These are phyloP conservation scores for Allium sativum DNA, from an alignment of 106 monocot species.

Conservation along the genomic window DNA sequence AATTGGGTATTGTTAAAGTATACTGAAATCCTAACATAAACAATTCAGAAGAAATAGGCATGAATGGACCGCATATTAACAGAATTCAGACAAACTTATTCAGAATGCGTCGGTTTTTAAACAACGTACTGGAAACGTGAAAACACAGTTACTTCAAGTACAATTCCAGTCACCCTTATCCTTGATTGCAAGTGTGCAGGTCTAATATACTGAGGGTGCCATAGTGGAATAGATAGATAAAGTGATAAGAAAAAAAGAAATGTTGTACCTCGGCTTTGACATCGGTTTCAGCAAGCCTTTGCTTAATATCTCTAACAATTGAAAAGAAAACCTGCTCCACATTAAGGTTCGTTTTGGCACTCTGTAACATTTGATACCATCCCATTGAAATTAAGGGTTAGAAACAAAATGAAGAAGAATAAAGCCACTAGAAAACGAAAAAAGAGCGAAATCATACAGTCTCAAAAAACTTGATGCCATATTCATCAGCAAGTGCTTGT, in stretches of 20 bases:
- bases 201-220: neutral
- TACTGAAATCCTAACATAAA: too few species aligned
- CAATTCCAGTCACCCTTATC: neutral
- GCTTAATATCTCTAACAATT: slow-evolving; percentile 59
- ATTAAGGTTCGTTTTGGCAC: slow-evolving; percentile 62
- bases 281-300: slow-evolving; percentile 52
- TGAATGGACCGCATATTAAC: too few species aligned
- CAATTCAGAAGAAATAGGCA: too few species aligned
- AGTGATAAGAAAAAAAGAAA: neutral
- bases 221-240: neutral
- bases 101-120: too few species aligned
- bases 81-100: too few species aligned
- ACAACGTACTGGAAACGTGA: too few species aligned
- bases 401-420: neutral
- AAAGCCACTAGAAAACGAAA: neutral
- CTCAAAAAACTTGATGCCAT: slow-evolving; percentile 63
- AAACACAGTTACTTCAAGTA: neutral
- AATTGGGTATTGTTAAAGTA: too few species aligned
- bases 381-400: neutral
- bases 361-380: slow-evolving; percentile 17
- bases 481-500: slow-evolving; percentile 71
- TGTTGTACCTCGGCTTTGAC: slow-evolving; percentile 33
- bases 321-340: slow-evolving; percentile 74
- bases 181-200: neutral
- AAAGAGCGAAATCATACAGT: slow-evolving; percentile 21